Evolutionary conservation across 2,329 filamentous ascomycete species (phyloP), one percentile per base, ranked within the genome.

Genomic region (Leptographium radiaticola): DNA sequence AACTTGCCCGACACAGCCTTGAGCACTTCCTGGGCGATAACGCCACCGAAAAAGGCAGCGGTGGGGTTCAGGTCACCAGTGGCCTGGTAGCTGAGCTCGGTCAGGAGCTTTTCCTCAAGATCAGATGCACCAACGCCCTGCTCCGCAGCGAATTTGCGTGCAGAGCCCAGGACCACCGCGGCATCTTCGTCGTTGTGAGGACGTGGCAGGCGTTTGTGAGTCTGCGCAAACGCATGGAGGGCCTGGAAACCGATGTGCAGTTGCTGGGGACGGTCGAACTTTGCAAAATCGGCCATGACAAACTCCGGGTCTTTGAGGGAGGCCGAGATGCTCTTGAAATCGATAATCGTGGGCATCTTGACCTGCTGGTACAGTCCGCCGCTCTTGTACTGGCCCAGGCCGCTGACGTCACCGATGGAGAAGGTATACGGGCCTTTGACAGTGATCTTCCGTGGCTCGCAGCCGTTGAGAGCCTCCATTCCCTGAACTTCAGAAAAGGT

Each of bases 1-100:
- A 98, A 98, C 70, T 98, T 98, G 61, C 93, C 93, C 52, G 93
- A 98, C 8, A 98, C 88, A 18, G 91, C 89, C 71, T 98, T 98
- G 57, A 98, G 78, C 25, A 96, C 85, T 69, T 98, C 93, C 67
- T 98, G 93, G 1, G 93, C 93, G 31, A 88, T 80, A 61, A 96
- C 80, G 62, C 93, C 93, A 67, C 93, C 93, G 64, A 96, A 97
- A 71, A 96, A 87, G 18, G 93, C 91, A 30, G 90, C 89, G 79
- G 98, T 88, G 4, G 93, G 87, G 65, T 81, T 90, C 47, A 98
- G 72, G 63, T 98, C 91, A 65, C 93, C 93, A 36, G 79, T 83
- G 25, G 93, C 93, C 69, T 98, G 93, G 71, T 90, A 98, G 67
- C 89, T 93, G 53, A 98, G 77, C 70, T 98, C 93, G 62, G 84